These are phyloP conservation scores for Trypanosoma scelopori DNA, from an alignment of 208 protist genomes.

Conservation along the genomic window DNA sequence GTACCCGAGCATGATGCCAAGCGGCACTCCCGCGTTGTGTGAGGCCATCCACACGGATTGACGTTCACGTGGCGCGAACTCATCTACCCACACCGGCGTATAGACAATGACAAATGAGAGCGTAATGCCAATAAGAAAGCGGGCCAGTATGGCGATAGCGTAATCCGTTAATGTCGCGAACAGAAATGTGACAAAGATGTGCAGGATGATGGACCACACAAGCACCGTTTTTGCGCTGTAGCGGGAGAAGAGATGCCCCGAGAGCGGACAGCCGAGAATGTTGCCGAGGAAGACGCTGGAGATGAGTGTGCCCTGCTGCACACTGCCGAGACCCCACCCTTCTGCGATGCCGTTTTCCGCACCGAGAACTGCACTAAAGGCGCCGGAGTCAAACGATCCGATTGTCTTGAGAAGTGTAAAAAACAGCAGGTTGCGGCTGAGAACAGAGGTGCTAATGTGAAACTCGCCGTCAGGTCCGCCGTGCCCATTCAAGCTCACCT, in stretches of 20 bases:
- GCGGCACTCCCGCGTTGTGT: conserved; percentile 87
- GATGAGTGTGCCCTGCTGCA: conserved; percentile 65
- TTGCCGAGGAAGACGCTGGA: conserved; percentile 88
- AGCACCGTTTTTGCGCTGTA: conserved; percentile 72
- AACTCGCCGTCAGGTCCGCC: conserved; percentile 1
- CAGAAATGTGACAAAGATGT: conserved; percentile 79
- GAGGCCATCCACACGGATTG: conserved; percentile 91
- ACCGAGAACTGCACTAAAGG: conserved; percentile 82
- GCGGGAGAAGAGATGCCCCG: conserved; percentile 67
- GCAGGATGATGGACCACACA: conserved; percentile 49
- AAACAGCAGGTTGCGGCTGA: conserved; percentile 65
- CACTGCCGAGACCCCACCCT: conserved; percentile 48
- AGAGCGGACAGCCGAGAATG: conserved; percentile 76
- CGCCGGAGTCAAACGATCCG: conserved; percentile 86
- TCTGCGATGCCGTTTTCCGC: conserved; percentile 71
- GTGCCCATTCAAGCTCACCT: background rate
- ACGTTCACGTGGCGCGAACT: conserved; percentile 79
- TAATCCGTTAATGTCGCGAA: conserved; percentile 64
- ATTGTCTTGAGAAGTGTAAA: conserved; percentile 85
- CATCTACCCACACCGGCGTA: conserved; percentile 92
- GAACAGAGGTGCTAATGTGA: conserved; percentile 20
- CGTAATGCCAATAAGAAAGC: conserved; percentile 88
- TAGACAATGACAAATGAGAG: conserved; percentile 92
- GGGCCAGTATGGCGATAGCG: conserved; percentile 50
- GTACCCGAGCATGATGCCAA: conserved; percentile 93